Percentiles rank a stretch among this genome's conserved stretches.
Conservation (phyloP, 2,329 filamentous ascomycete species). For the Periconia sp. region DNA sequence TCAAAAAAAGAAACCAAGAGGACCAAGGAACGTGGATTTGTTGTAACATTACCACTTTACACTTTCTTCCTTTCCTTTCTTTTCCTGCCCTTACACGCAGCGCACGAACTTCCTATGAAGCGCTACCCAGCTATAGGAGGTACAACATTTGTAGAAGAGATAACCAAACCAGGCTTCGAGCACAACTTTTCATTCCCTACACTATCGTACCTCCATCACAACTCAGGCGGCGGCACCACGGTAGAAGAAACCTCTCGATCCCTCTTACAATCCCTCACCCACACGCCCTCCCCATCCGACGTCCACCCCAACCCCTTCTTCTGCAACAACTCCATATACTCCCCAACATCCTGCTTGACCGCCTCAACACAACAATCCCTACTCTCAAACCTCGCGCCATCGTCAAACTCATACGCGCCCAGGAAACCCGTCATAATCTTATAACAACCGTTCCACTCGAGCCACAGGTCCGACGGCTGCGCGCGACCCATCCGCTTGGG, state of each 20-base stretch:
- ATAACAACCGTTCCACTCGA: constrained; percentile 38
- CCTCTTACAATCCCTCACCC: constrained; percentile 21
- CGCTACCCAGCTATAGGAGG: too few species aligned
- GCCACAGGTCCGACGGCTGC: constrained; percentile 45
- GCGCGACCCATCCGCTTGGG: constrained; percentile 44
- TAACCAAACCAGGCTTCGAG: too few species aligned
- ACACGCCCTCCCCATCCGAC: constrained; percentile 18
- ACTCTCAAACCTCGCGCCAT: constrained; percentile 25
- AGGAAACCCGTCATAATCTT: constrained; percentile 26
- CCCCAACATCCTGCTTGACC: constrained; percentile 24
- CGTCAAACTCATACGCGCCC: constrained; percentile 20
- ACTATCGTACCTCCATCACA: not conserved
- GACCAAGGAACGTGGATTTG: too few species aligned
- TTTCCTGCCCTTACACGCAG: too few species aligned
- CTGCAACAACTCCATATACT: constrained; percentile 23
- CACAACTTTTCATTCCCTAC: not conserved
- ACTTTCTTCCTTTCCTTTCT: too few species aligned
- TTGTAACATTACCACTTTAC: too few species aligned
- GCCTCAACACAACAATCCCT: constrained; percentile 22
- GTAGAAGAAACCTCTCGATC: constrained; percentile 2
- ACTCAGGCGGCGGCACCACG: not conserved
- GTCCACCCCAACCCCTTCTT: constrained; percentile 27
- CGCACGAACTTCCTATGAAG: too few species aligned
- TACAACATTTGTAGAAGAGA: too few species aligned
- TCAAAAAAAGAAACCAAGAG: too few species aligned